These are phyloP conservation scores for Neoconidiobolus thromboides DNA, from an alignment of 371 early-diverging fungal genomes.

Conservation along the genomic window DNA sequence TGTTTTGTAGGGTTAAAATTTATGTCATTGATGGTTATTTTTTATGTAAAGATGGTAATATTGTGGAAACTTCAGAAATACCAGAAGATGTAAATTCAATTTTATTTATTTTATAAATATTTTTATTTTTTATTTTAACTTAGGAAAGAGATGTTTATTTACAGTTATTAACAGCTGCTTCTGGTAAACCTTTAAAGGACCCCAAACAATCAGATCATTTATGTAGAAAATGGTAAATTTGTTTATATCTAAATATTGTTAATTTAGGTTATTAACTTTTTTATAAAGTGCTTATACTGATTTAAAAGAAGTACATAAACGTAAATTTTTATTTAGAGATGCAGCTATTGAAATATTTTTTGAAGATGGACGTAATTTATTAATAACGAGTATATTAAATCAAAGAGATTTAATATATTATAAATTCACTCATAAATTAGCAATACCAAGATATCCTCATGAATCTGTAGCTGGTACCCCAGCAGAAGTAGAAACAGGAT, in stretches of 20 bases:
- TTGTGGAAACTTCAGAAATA: constrained; percentile 54
- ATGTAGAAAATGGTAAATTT: constrained; percentile 29
- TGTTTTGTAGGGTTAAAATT: constrained; percentile 49
- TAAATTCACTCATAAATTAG: constrained; percentile 33
- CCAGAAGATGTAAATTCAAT: constrained; percentile 19
- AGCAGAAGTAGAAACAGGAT: constrained; percentile 13
- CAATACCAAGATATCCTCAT: constrained; percentile 17
- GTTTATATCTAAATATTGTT: constrained; percentile 4
- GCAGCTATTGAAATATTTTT: constrained; percentile 63
- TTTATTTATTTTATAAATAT: neutral
- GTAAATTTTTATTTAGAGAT: constrained; percentile 44
- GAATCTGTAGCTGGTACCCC: constrained; percentile 26
- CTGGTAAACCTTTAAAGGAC: constrained; percentile 20
- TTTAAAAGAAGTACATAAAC: constrained; percentile 50
- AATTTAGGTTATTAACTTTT: constrained; percentile 6
- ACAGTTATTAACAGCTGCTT: constrained; percentile 32
- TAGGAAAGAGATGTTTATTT: constrained; percentile 48
- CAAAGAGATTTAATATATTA: constrained; percentile 51
- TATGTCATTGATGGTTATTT: constrained; percentile 62
- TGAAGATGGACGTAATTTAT: constrained; percentile 48
- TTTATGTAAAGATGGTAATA: constrained; percentile 43
- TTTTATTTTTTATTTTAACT: neutral
- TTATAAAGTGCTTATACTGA: constrained; percentile 23
- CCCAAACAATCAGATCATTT: constrained; percentile 30
- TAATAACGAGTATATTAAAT: constrained; percentile 38